These are phyloP conservation scores for Monilinia polystroma DNA, from an alignment of 2,329 filamentous ascomycete genomes.

Conservation along the genomic window DNA sequence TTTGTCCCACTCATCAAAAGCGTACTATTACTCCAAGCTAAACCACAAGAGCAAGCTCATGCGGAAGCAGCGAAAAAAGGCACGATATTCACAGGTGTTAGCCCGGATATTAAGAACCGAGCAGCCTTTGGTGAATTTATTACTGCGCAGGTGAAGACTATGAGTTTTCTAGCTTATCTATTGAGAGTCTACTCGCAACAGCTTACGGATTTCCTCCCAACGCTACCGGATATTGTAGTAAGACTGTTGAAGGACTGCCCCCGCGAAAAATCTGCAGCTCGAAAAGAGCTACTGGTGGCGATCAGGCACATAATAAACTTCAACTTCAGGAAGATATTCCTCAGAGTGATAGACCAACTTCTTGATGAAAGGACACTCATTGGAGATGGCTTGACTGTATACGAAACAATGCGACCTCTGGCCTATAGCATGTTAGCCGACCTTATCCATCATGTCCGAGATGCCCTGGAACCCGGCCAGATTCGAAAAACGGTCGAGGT, in stretches of 20 bases:
- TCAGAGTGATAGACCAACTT: constrained; percentile 91
- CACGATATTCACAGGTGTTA: constrained; percentile 88
- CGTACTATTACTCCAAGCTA: constrained; percentile 83
- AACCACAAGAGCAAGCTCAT: constrained; percentile 90
- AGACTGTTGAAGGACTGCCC: constrained; percentile 91
- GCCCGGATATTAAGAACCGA: constrained; percentile 87
- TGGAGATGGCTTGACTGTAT: constrained; percentile 92
- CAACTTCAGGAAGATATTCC: constrained; percentile 93
- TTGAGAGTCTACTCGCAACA: constrained; percentile 85
- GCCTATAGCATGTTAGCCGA: constrained; percentile 99
- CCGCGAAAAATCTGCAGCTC: constrained; percentile 85
- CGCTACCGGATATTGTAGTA: constrained; percentile 85
- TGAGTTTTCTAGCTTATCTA: constrained; percentile 96
- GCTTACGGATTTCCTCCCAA: constrained; percentile 81
- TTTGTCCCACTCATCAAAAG: constrained; percentile 95
- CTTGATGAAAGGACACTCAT: constrained; percentile 92
- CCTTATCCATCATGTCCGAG: constrained; percentile 93
- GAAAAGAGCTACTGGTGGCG: constrained; percentile 93
- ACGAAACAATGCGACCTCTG: constrained; percentile 91
- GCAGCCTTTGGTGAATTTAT: constrained; percentile 97
- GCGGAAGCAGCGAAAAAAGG: constrained; percentile 75
- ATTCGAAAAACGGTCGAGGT: constrained; percentile 96
- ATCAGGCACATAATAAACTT: constrained; percentile 99
- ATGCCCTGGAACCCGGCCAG: constrained; percentile 82
- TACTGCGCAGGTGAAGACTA: constrained; percentile 96